Conservation (phyloP, 1,284 basidiomycete species). For the Marasmius tenuissimus region DNA sequence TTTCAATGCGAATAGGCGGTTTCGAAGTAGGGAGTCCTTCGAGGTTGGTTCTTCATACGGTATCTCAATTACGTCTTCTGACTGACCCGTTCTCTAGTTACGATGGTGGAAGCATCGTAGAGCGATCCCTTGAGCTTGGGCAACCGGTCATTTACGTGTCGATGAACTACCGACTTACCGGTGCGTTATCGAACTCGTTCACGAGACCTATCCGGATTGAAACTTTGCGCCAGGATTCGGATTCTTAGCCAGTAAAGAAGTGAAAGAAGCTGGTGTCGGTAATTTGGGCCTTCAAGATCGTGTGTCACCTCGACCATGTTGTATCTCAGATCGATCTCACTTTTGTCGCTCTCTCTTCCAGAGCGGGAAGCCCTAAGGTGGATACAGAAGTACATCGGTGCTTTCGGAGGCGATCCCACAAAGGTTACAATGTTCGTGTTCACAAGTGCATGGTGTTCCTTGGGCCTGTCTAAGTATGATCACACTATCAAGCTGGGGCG, state of each 20-base stretch:
- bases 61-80: constrained; percentile 10
- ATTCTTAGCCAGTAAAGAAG: constrained; percentile 42
- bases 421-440: constrained; percentile 51
- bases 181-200: constrained; percentile 7
- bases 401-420: background rate
- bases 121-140: constrained; percentile 43
- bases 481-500: constrained; percentile 44
- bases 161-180: constrained; percentile 49
- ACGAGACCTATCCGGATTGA: background rate
- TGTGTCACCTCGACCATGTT: constrained; percentile 12
- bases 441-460: background rate
- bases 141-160: constrained; percentile 53
- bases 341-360: constrained; percentile 18
- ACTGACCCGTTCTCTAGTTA: constrained; percentile 31
- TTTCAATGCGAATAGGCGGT: constrained; percentile 56
- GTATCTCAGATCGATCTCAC: background rate
- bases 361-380: constrained; percentile 44
- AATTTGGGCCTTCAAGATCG: constrained; percentile 48
- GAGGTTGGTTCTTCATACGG: constrained; percentile 22
- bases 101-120: constrained; percentile 44
- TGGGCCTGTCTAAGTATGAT: background rate
- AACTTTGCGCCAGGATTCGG: constrained; percentile 27
- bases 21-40: constrained; percentile 40
- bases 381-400: background rate
- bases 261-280: constrained; percentile 41